These are phyloP conservation scores for Suillus subluteus DNA, from an alignment of 768 basidiomycete genomes.

Conservation along the genomic window DNA sequence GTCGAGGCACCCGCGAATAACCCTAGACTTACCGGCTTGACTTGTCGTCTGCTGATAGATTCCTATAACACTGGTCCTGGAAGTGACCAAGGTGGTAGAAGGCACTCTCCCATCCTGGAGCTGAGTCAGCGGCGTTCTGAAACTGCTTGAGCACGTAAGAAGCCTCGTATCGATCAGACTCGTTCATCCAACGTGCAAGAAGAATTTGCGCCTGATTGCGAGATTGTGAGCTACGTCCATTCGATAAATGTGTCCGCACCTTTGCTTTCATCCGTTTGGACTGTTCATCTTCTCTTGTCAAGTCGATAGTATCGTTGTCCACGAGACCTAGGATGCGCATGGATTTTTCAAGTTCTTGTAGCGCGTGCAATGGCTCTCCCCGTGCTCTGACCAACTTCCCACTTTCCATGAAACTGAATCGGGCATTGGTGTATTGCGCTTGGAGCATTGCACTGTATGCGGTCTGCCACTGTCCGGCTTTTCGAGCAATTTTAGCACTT, in stretches of 20 bases:
- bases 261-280: constrained; percentile 68
- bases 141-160: constrained; percentile 65
- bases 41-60: constrained; percentile 56
- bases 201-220: constrained; percentile 68
- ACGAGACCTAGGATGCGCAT: constrained; percentile 57
- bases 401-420: constrained; percentile 86
- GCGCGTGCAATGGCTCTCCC: constrained; percentile 81
- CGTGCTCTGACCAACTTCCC: constrained; percentile 82
- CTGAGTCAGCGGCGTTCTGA: constrained; percentile 50
- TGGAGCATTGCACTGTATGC: constrained; percentile 96
- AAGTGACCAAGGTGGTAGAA: constrained; percentile 88
- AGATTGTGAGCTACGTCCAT: constrained; percentile 9
- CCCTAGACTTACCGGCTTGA: constrained; percentile 41
- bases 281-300: constrained; percentile 56
- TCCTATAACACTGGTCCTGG: constrained; percentile 78
- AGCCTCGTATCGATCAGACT: constrained; percentile 79
- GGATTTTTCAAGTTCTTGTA: constrained; percentile 83
- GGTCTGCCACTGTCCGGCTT: constrained; percentile 94
- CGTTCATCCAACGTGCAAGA: constrained; percentile 91
- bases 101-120: constrained; percentile 76
- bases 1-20: not conserved
- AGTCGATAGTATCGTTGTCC: constrained; percentile 52
- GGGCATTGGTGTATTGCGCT: constrained; percentile 71
- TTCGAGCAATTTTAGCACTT: constrained; percentile 95
- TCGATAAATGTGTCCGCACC: constrained; percentile 41